phyloP scores from a whole-genome alignment of 2,329 filamentous ascomycete species.

The Claviceps citrina region DNA sequence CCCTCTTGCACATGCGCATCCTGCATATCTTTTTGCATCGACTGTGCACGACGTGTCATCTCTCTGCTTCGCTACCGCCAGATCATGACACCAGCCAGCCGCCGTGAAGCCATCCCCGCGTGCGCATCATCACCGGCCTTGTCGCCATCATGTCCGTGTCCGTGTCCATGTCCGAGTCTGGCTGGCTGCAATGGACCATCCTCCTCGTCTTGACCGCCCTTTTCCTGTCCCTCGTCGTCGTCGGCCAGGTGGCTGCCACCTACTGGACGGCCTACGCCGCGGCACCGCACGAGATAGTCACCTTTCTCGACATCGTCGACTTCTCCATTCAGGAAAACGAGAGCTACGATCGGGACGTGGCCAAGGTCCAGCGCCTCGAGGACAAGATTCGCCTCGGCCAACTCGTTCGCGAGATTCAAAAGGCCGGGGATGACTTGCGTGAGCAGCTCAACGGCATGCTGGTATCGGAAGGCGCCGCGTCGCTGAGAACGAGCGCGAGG shows the following conservation, averaged over 20 bases:
- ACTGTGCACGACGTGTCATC: background rate
- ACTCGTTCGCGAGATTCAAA: conserved; percentile 47
- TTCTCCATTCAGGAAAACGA: conserved; percentile 50
- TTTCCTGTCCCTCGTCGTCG: conserved; percentile 37
- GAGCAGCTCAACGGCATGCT: conserved; percentile 41
- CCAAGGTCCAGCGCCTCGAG: conserved; percentile 41
- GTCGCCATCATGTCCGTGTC: conserved; percentile 33
- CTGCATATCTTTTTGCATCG: conserved; percentile 1
- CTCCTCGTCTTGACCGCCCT: conserved; percentile 43
- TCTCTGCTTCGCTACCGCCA: conserved; percentile 3
- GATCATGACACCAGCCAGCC: conserved; percentile 5
- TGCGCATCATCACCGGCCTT: conserved; percentile 10
- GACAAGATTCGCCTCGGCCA: conserved; percentile 45
- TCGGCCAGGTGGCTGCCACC: conserved; percentile 34
- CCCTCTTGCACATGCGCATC: background rate
- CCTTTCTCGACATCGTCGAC: conserved; percentile 45
- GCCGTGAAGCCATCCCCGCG: conserved; percentile 7
- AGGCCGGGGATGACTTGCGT: conserved; percentile 42
- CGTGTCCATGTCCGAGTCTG: conserved; percentile 37
- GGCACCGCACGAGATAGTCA: conserved; percentile 41
- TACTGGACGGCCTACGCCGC: conserved; percentile 41
- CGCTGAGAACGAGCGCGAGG: conserved; percentile 32
- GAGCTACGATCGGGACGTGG: conserved; percentile 45
- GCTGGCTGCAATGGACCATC: conserved; percentile 39
- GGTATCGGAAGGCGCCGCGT: conserved; percentile 26